Evolutionary conservation across 352 stramenopile genomes (phyloP).

Genomic region (Phytophthora kernoviae): DNA sequence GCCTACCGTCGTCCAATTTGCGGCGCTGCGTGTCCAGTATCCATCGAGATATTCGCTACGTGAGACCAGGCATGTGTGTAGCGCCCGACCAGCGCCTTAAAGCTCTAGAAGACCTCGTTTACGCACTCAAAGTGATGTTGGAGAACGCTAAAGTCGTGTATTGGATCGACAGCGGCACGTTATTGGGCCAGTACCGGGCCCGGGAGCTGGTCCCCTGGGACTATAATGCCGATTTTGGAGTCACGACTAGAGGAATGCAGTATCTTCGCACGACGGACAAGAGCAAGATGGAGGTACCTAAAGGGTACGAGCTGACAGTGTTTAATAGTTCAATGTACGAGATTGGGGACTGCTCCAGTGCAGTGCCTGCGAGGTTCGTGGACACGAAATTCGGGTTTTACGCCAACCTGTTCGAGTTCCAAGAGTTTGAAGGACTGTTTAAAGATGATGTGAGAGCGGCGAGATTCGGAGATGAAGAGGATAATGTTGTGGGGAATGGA

Average conservation of each 20-base stretch:
- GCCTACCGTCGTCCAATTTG: conserved; percentile 25
- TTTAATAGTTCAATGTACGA: conserved; percentile 46
- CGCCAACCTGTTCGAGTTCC: conserved; percentile 54
- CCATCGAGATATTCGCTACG: conserved; percentile 45
- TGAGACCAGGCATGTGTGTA: conserved; percentile 37
- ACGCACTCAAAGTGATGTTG: conserved; percentile 39
- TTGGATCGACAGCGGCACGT: conserved; percentile 62
- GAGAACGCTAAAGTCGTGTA: conserved; percentile 43
- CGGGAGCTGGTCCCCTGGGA: conserved; percentile 55
- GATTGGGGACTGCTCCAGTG: conserved; percentile 25
- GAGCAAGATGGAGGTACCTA: conserved; percentile 27
- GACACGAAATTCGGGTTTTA: conserved; percentile 60
- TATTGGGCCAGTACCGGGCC: conserved; percentile 55
- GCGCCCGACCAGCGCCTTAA: conserved; percentile 37
- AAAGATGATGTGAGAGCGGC: conserved; percentile 28
- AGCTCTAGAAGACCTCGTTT: conserved; percentile 44
- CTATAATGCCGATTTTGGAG: conserved; percentile 50
- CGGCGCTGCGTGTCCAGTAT: conserved; percentile 42
- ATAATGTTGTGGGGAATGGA: conserved; percentile 30
- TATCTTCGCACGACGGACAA: conserved; percentile 21
- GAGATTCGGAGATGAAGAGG: conserved; percentile 11
- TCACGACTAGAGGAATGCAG: conserved; percentile 32
- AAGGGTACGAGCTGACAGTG: conserved; percentile 50
- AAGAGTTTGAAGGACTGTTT: conserved; percentile 39
- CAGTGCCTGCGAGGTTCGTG: conserved; percentile 44